Base-by-base conservation (phyloP, 2,329 filamentous ascomycete genomes). In the Claviceps maximensis region DNA sequence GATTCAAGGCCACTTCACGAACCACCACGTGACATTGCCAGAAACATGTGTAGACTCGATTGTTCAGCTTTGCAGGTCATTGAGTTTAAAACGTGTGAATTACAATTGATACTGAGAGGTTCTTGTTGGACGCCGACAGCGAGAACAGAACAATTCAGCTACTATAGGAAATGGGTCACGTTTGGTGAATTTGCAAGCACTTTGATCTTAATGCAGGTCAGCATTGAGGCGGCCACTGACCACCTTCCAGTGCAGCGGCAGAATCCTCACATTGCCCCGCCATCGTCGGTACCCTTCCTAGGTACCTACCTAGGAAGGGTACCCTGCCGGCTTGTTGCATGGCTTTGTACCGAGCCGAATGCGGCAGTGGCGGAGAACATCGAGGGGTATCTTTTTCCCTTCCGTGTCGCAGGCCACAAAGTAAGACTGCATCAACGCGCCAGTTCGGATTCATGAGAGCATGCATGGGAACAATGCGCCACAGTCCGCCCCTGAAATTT, bases 11-110 rank as follows among this genome's bases (percentile, higher is more conserved):
- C n/a, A n/a, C n/a, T 38, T 38, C 15, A n/a, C 17, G 36, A 17
- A 25, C 44, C 9, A 4, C 25, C 53, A 54, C 53, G 53, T 54
- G 53, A 54, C 46, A 42, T 47, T 31, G 5, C 15, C 19, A 47
- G 27, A 29, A 19, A 12, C 25, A 21, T 19, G 25, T 49, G n/a
- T n/a, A 48, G 41, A 17, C 6, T 41, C 12, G 33, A 33, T n/a
- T 40, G 27, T 31, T 17, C 6, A 31, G 6, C 9, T 25, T 2
- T n/a, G 12, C 38, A 41, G 47, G 17, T 21, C 33, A 44, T 44
- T n/a, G 15, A 36, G 19, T 21, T 13, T 38, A 13, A 33, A 17
- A n/a, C 17, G 29, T 10, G 44, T 2, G 9, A n/a, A 38, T n/a
- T 38, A 7, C 21, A 45, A 45, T 44, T 44, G 21, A 44, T 10